Evolutionary conservation across 805 yeast genomes (phyloP).

Genomic region (Candida schatavii): DNA sequence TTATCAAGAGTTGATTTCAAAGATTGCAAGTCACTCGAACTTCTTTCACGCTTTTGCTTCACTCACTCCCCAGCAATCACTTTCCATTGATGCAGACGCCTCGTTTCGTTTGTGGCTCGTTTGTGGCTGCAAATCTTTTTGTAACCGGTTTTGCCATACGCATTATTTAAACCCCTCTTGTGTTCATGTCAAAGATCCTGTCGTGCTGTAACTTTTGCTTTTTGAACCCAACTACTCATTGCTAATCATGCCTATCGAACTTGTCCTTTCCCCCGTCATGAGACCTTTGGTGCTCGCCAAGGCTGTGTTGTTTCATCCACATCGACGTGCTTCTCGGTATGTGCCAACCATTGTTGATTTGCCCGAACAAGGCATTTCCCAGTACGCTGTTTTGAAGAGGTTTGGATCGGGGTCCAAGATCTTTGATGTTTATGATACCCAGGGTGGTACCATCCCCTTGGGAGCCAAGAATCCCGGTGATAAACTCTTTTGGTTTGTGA

Average conservation of each 20-base stretch:
- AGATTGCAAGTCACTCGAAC: too few species aligned
- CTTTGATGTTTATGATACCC: constrained; percentile 52
- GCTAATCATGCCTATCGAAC: constrained; percentile 54
- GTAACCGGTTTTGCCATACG: too few species aligned
- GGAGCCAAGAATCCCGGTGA: constrained; percentile 44
- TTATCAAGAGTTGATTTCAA: too few species aligned
- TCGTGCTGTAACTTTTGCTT: not conserved
- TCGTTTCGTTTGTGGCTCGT: too few species aligned
- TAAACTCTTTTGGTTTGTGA: constrained; percentile 49
- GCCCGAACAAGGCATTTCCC: constrained; percentile 30
- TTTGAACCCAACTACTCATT: not conserved
- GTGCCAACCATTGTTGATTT: constrained; percentile 52
- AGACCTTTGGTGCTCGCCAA: constrained; percentile 57
- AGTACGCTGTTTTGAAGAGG: constrained; percentile 50
- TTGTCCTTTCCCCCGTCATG: constrained; percentile 56
- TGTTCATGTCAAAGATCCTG: too few species aligned
- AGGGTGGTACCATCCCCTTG: constrained; percentile 31
- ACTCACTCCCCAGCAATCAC: too few species aligned
- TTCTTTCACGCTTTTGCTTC: too few species aligned
- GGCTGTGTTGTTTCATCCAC: constrained; percentile 52
- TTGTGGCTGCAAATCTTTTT: too few species aligned
- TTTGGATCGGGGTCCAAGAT: constrained; percentile 62
- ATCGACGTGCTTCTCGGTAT: constrained; percentile 54
- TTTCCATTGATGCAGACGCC: too few species aligned
- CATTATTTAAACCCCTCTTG: too few species aligned